Base-by-base conservation (phyloP, 2,329 filamentous ascomycete genomes). In the Ophiostoma tasmaniense region DNA sequence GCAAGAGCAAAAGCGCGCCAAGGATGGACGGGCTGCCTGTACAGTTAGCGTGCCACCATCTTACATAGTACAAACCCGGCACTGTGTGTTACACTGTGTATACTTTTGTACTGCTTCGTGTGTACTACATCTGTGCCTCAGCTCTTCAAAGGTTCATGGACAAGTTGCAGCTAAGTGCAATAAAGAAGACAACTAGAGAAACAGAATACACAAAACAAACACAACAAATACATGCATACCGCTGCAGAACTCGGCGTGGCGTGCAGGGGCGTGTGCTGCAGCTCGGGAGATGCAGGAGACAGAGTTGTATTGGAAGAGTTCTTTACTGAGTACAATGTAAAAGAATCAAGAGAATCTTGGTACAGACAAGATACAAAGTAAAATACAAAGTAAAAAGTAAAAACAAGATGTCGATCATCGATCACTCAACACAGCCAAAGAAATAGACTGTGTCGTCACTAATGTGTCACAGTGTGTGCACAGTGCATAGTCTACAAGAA, bases 11-110 rank as follows among this genome's bases (percentile, higher is more conserved):
- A 8, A 33, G 35, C 62, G 33, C 62, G 30, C 62, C 62, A 64
- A 64, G 62, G 62, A 64, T 42, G 22, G 35, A n/a, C 62, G 62
- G 62, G 62, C 35, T 39, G 33, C 62, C 33, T 39, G 62, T 64
- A 17, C 8, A 25, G 62, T 64, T 64, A 64, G 62, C 62, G 62
- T 39, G n/a, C 62, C 62, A 64, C 62, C 35, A 64, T 39, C 28
- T 25, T n/a, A n/a, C n/a, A n/a, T n/a, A n/a, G 35, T 22, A 42
- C 30, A 39, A 37, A 42, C n/a, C 2, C 17, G 10, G 55, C 25
- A 61, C 55, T 30, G 55, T 61, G 28, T 35, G 17, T 61, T 33
- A 13, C 6, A 30, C 4, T 17, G 52, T 42, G 8, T 42, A 17
- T 14, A 42, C 39, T 42, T 17, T 45, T 17, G 5, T 5, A 2